Evolutionary conservation across 2,329 filamentous ascomycete species (phyloP), one percentile per base, ranked within the genome.

Genomic region (Alternaria arbusti): DNA sequence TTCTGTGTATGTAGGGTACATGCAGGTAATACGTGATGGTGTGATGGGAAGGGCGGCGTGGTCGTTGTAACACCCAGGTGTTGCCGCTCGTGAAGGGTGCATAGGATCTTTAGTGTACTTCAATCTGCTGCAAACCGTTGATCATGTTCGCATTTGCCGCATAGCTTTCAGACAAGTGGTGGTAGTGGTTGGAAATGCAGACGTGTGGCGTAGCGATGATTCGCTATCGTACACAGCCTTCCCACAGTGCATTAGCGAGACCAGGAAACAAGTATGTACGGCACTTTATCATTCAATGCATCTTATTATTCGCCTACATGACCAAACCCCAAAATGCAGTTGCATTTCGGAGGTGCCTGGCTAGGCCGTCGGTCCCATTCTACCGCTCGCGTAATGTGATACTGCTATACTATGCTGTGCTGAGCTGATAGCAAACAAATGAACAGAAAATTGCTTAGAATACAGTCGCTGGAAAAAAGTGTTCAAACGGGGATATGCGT

Each of bases 401-500:
- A 23, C 45, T 66, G 58, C 28, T 57, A 57, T 64, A 58, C 61
- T 49, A 50, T 66, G 58, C 45, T 66, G 44, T 47, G 45, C 51
- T 59, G 60, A 36, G 50, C 51, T 47, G 50, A 64, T 64, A 49
- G 45, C 57, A 52, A 67, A 67, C 52, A 69, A 66, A 72, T 32
- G 44, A 64, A 65, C 23, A 32, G 20, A 25, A 63, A 45, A 36
- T 32, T 60, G 49, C 54, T 25, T 66, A 60, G 36, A 61, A 54
- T 66, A 68, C 59, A 63, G 50, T 55, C 22, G 45, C 45, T 55
- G 63, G 36, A 59, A 65, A 46, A 49, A 68, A 52, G 56, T 58
- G 56, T 56, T 68, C 62, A 49, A 64, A 64, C 65, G 54, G 57
- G 65, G 67, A 57, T 68, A 67, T 69, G 63, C 61, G 58, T 57